A percentile compares a stretch with the other conserved stretches of the same genome.
phyloP scores from a whole-genome alignment of 805 yeast genomes.

The Starmerella apis region DNA sequence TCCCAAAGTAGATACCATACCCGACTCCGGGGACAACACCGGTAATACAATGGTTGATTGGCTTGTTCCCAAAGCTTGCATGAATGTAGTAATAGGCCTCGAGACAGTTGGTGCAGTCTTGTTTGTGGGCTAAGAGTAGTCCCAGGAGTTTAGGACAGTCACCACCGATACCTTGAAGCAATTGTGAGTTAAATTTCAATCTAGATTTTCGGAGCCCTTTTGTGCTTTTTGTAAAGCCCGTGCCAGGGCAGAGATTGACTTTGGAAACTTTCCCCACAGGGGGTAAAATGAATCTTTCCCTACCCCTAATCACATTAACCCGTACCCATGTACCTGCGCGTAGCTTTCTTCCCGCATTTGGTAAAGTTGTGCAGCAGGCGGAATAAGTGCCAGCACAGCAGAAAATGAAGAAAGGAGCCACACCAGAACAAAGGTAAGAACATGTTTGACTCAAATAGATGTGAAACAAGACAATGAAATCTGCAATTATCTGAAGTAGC shows the following conservation, averaged over 20 bases:
- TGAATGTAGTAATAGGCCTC: neutral
- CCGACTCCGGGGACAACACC: neutral
- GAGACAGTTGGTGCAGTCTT: neutral
- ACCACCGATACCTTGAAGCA: neutral
- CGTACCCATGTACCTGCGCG: neutral
- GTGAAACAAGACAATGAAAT: neutral
- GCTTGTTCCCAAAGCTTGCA: neutral
- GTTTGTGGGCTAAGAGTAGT: neutral
- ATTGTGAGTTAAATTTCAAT: neutral
- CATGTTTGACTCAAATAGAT: neutral
- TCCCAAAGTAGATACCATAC: neutral
- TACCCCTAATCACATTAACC: neutral
- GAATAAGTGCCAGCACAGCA: neutral
- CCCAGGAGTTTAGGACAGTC: neutral
- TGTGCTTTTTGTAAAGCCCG: neutral
- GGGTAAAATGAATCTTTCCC: neutral
- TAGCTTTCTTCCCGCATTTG: neutral
- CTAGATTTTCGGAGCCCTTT: neutral
- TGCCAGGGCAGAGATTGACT: slow-evolving; percentile 7
- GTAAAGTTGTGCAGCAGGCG: neutral
- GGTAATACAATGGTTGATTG: slow-evolving; percentile 1
- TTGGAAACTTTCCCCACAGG: neutral
- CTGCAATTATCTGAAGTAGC: neutral
- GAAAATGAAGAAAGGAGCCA: no score
- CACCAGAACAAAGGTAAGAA: neutral